Evolutionary conservation across 192 early-diverging fungal genomes (phyloP).

Genomic region (Phycomyces nitens): DNA sequence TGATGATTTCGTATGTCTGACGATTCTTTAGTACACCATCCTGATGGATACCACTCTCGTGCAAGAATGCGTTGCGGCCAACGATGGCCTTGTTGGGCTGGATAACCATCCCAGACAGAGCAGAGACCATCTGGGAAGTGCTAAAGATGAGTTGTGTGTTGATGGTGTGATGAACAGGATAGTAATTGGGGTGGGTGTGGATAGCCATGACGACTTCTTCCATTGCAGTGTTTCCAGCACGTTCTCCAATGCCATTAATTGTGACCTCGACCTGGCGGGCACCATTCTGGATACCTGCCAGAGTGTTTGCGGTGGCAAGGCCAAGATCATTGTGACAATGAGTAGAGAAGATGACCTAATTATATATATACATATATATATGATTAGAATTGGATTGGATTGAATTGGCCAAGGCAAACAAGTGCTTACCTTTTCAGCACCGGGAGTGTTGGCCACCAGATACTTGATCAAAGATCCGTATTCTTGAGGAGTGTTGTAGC

Average conservation of each 20-base stretch:
- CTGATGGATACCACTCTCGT: conserved; percentile 98
- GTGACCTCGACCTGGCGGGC: conserved; percentile 96
- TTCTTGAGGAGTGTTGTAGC: conserved; percentile 89
- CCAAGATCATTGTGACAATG: conserved; percentile 98
- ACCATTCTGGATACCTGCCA: conserved; percentile 86
- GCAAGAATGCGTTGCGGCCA: conserved; percentile 93
- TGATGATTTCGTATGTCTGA: conserved; percentile 95
- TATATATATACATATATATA: no score
- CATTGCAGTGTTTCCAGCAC: conserved; percentile 94
- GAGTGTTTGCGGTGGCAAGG: conserved; percentile 93
- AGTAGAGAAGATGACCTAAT: conserved; percentile 78
- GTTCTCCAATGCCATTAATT: conserved; percentile 97
- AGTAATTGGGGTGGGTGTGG: conserved; percentile 85
- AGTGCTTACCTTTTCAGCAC: conserved; percentile 65
- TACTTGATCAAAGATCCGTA: conserved; percentile 86
- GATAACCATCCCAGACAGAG: conserved; percentile 89
- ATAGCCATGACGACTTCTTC: conserved; percentile 96
- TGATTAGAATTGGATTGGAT: no score
- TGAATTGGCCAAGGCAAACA: no score
- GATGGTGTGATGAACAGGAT: conserved; percentile 87
- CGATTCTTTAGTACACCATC: conserved; percentile 97
- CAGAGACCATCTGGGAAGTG: conserved; percentile 86
- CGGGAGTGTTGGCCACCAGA: conserved; percentile 69
- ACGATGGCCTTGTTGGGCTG: conserved; percentile 99
- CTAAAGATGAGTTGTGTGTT: conserved; percentile 85